Conservation (phyloP, 805 yeast species). For the Saccharomycopsis lassenensis region DNA sequence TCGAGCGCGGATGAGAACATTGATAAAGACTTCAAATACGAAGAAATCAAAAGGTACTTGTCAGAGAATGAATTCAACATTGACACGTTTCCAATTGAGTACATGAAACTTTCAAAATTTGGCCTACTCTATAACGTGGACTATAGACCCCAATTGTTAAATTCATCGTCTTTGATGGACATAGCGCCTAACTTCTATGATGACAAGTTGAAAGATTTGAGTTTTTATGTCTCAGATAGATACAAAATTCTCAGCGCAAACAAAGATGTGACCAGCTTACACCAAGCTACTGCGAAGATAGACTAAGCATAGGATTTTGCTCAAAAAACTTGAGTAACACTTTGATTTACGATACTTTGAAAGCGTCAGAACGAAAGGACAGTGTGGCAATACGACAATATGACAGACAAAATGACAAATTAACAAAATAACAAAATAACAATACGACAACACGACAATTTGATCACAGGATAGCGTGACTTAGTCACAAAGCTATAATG, state of each 20-base stretch:
- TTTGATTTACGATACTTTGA: too few relatives aligned
- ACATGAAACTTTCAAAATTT: constrained; percentile 1
- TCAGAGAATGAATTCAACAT: not conserved
- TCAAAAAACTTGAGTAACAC: too few relatives aligned
- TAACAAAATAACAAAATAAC: too few relatives aligned
- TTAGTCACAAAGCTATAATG: too few relatives aligned
- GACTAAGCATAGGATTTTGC: too few relatives aligned
- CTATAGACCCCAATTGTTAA: constrained; percentile 2
- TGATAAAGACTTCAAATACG: not conserved
- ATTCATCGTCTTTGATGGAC: not conserved
- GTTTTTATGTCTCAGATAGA: constrained; percentile 1
- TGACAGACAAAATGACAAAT: too few relatives aligned
- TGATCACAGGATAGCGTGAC: too few relatives aligned
- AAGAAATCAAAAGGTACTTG: not conserved
- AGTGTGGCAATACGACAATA: too few relatives aligned
- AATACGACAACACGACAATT: too few relatives aligned
- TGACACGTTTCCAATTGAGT: constrained; percentile 1
- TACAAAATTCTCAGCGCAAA: not conserved
- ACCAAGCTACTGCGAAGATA: too few relatives aligned
- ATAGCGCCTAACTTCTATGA: not conserved
- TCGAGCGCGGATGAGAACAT: not conserved
- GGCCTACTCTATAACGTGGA: constrained; percentile 5
- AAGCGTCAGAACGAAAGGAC: too few relatives aligned
- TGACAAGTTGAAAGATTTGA: not conserved
- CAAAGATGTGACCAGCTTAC: too few relatives aligned